phyloP scores from a whole-genome alignment of 768 basidiomycete genomes.

The Lactarius quietus region DNA sequence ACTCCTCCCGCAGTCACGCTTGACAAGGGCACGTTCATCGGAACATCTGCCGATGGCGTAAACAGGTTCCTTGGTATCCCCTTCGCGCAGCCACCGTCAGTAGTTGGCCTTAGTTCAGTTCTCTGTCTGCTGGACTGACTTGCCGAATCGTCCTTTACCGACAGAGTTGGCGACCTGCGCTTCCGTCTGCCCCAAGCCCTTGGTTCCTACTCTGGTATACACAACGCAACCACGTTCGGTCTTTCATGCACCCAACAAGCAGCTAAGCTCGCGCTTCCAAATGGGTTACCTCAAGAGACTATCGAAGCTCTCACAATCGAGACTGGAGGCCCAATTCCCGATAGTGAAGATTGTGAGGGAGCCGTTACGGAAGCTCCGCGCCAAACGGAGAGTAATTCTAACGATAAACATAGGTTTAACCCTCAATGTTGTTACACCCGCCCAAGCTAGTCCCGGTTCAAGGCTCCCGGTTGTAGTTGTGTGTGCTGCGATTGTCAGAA shows the following conservation, averaged over 20 bases:
- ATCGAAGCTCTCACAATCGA: neutral
- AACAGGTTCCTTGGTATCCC: constrained; percentile 40
- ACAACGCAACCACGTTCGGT: constrained; percentile 26
- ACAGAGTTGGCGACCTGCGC: constrained; percentile 35
- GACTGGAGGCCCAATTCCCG: neutral
- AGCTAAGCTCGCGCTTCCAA: neutral
- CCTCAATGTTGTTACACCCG: constrained; percentile 20
- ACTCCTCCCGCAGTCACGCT: constrained; percentile 29
- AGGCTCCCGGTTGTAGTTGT: too few species aligned
- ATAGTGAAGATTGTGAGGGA: constrained; percentile 27
- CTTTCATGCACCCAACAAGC: constrained; percentile 29
- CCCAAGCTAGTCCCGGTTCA: too few species aligned
- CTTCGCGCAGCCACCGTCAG: constrained; percentile 40
- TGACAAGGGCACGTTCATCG: constrained; percentile 32
- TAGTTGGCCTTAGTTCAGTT: neutral
- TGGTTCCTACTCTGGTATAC: constrained; percentile 19
- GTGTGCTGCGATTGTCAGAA: too few species aligned
- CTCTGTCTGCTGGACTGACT: neutral
- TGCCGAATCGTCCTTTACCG: neutral
- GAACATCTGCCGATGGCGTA: constrained; percentile 28
- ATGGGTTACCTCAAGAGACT: constrained; percentile 1
- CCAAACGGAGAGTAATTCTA: neutral
- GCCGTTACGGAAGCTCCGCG: neutral
- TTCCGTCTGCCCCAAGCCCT: constrained; percentile 35
- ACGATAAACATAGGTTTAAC: constrained; percentile 23